Percentiles rank a stretch among this genome's conserved stretches.
Evolutionary conservation across 2,329 filamentous ascomycete genomes (phyloP).

Genomic region (Teratosphaeria nubilosa): DNA sequence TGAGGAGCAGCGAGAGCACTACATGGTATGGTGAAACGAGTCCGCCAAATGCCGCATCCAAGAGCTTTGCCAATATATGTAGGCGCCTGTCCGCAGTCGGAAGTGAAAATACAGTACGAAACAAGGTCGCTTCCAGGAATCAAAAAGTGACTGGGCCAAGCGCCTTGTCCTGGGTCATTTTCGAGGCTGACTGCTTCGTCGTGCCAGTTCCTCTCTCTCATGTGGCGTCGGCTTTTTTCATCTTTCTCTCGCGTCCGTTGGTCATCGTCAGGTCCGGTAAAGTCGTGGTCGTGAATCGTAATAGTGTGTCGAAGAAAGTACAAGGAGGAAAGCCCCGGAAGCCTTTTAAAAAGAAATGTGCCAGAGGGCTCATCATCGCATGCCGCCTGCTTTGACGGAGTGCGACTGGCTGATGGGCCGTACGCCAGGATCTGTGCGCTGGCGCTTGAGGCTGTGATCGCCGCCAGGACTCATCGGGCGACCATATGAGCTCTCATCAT

Average conservation of each 20-base stretch:
- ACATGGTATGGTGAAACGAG: neutral
- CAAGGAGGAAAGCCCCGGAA: slow-evolving; percentile 5
- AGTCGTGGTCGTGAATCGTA: slow-evolving; percentile 26
- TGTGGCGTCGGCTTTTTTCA: neutral
- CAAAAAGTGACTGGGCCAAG: neutral
- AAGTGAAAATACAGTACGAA: slow-evolving; percentile 6
- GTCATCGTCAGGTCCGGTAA: slow-evolving; percentile 10
- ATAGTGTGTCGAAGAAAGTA: slow-evolving; percentile 13
- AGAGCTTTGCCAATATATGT: neutral
- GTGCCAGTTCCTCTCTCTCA: neutral
- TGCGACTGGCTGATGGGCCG: slow-evolving; percentile 23
- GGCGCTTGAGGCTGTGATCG: slow-evolving; percentile 60
- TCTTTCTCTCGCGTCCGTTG: slow-evolving; percentile 3
- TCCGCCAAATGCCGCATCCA: neutral
- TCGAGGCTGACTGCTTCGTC: neutral
- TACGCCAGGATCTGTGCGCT: slow-evolving; percentile 51
- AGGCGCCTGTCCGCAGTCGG: neutral
- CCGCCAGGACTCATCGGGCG: slow-evolving; percentile 54
- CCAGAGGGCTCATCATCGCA: slow-evolving; percentile 12
- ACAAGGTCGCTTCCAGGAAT: slow-evolving; percentile 1
- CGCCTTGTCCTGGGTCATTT: neutral
- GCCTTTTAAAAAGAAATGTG: slow-evolving; percentile 2
- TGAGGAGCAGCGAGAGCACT: neutral
- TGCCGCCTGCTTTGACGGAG: slow-evolving; percentile 21
- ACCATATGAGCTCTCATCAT: slow-evolving; percentile 44